Base-by-base conservation (phyloP, 2,329 filamentous ascomycete genomes). In the Spiromastix sp. region DNA sequence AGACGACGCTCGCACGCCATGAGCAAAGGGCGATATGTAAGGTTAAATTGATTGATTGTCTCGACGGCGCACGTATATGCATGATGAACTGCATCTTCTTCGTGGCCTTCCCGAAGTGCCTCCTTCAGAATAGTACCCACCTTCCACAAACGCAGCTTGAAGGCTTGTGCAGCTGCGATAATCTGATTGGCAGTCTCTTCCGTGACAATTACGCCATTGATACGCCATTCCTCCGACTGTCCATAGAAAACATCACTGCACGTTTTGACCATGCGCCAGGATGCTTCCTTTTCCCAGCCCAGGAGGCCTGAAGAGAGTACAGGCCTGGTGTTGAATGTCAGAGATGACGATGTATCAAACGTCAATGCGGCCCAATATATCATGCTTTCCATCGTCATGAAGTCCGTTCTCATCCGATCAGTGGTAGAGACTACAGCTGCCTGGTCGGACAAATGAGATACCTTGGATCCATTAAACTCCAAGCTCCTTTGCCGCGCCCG, bases 341-440 rank as follows among this genome's bases (percentile, higher is more conserved):
- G 36, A 1, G 61, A 63, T 0, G 55, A 56, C 0, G 59, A 63
- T 0, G 61, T 65, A 24, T 65, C 61, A 19, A 63, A 64, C 0
- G 57, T 61, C 5, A 65, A 36, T 2, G 61, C 61, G 0, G 57
- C 57, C 61, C 61, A 65, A 37, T 63, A 64, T 0, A 54, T 57
- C 8, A 51, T 58, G 34, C 54, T 63, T 40, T 65, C 61, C 1
- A 55, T 47, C 4, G 49, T 50, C 5, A 65, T 50, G 26, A 61
- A 63, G 13, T 50, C 48, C n/a, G n/a, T n/a, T n/a, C n/a, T n/a
- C n/a, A n/a, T n/a, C n/a, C n/a, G n/a, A n/a, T n/a, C n/a, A n/a
- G n/a, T n/a, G n/a, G n/a, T n/a, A n/a, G n/a, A n/a, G n/a, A n/a
- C n/a, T n/a, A n/a, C n/a, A 15, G 28, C 1, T 51, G 48, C 1